phyloP scores from a whole-genome alignment of 73 alveolate genomes.

The Paramecium caudatum region DNA sequence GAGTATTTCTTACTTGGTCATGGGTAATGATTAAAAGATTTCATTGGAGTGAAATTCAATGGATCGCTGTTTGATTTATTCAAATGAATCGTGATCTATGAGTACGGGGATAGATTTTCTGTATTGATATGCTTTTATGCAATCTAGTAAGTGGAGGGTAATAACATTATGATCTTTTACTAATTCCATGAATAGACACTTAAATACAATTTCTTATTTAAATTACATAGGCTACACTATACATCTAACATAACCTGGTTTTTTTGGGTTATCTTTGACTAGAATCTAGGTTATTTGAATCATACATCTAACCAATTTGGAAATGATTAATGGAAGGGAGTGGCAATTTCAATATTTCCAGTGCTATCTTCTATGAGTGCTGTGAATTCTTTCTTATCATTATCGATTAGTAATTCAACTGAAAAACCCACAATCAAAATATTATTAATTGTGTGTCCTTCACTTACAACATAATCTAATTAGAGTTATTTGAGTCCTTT shows the following conservation, averaged over 20 bases:
- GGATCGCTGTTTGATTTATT: too few relatives aligned
- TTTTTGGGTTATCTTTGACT: conserved; percentile 5
- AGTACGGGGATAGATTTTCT: background rate
- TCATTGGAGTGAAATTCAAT: too few relatives aligned
- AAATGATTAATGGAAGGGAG: background rate
- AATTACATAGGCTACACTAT: background rate
- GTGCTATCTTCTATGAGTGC: conserved; percentile 22
- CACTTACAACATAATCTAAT: background rate
- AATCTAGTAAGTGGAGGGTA: background rate
- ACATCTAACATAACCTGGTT: conserved; percentile 3
- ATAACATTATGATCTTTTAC: background rate
- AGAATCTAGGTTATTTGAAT: background rate
- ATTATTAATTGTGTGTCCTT: conserved; percentile 3
- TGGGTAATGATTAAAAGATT: too few relatives aligned
- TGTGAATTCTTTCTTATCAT: background rate
- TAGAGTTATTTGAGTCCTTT: background rate
- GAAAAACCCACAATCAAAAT: conserved; percentile 7
- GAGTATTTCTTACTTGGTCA: too few relatives aligned
- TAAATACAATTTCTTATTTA: conserved; percentile 1
- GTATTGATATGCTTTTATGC: conserved; percentile 35
- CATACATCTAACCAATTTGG: conserved; percentile 36
- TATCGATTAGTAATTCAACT: background rate
- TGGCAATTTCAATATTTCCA: background rate
- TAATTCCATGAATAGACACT: conserved; percentile 11
- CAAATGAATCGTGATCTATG: too few relatives aligned